Conservation (phyloP, 495 filamentous ascomycete genomes). For the Penicillium coprophilum region DNA sequence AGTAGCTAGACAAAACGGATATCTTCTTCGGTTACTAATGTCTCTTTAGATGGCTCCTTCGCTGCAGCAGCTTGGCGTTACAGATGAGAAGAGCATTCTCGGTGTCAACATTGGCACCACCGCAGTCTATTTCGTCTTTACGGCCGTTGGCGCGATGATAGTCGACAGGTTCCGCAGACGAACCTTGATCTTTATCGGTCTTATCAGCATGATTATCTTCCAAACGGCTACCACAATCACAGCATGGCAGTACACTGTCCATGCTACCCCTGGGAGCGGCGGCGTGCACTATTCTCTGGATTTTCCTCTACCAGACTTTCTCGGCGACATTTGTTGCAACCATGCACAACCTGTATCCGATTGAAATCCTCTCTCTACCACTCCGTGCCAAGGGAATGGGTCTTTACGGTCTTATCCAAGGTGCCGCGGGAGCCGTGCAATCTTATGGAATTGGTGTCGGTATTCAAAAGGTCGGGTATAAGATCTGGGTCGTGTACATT, state of each 20-base stretch:
- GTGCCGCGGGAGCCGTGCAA: constrained; percentile 38
- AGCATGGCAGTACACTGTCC: constrained; percentile 37
- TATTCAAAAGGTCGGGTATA: constrained; percentile 43
- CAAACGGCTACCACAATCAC: constrained; percentile 43
- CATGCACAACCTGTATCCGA: constrained; percentile 47
- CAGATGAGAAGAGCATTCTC: constrained; percentile 28
- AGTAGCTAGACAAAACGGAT: constrained; percentile 2
- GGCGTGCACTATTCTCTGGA: constrained; percentile 39
- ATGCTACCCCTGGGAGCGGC: constrained; percentile 25
- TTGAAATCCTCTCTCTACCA: constrained; percentile 39
- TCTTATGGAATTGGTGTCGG: constrained; percentile 44
- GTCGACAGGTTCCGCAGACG: constrained; percentile 40
- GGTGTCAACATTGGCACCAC: constrained; percentile 43
- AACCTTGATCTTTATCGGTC: constrained; percentile 38
- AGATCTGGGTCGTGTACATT: constrained; percentile 48
- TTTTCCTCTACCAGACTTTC: constrained; percentile 45
- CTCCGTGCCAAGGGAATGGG: constrained; percentile 47
- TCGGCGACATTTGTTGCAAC: constrained; percentile 40
- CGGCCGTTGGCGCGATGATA: constrained; percentile 35
- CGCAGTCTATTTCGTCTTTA: constrained; percentile 42
- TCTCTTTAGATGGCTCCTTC: constrained; percentile 37
- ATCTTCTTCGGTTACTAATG: constrained; percentile 3
- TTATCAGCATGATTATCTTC: constrained; percentile 40
- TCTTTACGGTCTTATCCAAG: constrained; percentile 43
- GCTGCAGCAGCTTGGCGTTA: constrained; percentile 36